Evolutionary conservation across 1,284 basidiomycete genomes (phyloP), one percentile per base, ranked within the genome.

Genomic region (Pseudozyma hubeiensis): DNA sequence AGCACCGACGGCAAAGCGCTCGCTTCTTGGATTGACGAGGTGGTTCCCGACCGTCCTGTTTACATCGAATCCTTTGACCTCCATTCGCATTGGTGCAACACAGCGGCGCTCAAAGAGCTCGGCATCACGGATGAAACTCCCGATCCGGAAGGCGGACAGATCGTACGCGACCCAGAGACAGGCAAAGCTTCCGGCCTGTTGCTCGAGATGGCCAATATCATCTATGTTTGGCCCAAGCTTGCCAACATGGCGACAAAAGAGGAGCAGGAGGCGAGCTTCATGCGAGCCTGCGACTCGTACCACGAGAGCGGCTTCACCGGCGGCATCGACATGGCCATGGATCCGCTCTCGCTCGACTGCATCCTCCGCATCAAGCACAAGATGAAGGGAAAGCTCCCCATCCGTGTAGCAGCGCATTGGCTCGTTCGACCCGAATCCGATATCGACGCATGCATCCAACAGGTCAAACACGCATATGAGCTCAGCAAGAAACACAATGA

Each of bases 361-460:
- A 57, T 67, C 31, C 58, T 75, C 9, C 52, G 61, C 7, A 33
- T 62, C 44, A 66, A 64, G 31, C 46, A 43, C 7, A 63, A 67
- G 43, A 56, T 58, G 56, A 52, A 61, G 1, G 68, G 68, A n/a
- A 43, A 45, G 3, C 50, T 75, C 16, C 73, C 73, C 5, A 55
- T 71, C 31, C 63, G 69, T 7, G 51, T 75, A 0, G 64, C 63
- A 7, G 73, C 73, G 16, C 67, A 75, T 48, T 75, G 73, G 73
- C 56, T 70, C 10, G 48, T 70, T 5, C 56, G 59, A 4, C 73
- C 73, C 29, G 58, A 66, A 6, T 6, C 37, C 7, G 53, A 63
- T 34, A 7, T 59, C 37, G 56, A 57, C 5, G 52, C 45, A 5
- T 66, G 61, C 39, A 40, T 71, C 24, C 47, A 57, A n/a, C 66